Evolutionary conservation across 73 alveolate species (phyloP).

Genomic region (Stentor roeselii): DNA sequence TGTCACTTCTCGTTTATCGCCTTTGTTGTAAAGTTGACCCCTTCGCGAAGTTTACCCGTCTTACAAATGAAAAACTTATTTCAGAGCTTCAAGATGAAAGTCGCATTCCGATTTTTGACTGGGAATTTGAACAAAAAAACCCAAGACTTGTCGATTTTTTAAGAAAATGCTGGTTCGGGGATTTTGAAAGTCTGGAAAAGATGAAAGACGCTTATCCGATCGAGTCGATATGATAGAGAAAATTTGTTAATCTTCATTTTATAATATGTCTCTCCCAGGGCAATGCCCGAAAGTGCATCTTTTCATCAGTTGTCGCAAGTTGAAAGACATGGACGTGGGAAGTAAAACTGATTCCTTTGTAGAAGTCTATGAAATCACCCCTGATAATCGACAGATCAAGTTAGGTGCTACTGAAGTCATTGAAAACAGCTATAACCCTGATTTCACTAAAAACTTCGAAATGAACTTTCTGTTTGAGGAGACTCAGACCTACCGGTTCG

Average conservation of each 20-base stretch:
- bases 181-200: neutral
- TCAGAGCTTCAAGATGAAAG: neutral
- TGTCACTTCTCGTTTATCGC: neutral
- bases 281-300: slow-evolving; percentile 38
- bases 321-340: slow-evolving; percentile 57
- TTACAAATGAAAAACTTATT: neutral
- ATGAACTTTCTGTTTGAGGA: slow-evolving; percentile 77
- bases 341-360: slow-evolving; percentile 65
- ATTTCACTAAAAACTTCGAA: slow-evolving; percentile 50
- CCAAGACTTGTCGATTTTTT: neutral
- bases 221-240: neutral
- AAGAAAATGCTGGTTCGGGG: neutral
- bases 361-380: slow-evolving; percentile 26
- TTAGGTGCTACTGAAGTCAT: slow-evolving; percentile 66
- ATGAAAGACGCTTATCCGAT: neutral
- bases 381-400: slow-evolving; percentile 31
- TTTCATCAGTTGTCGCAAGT: slow-evolving; percentile 51
- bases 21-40: neutral
- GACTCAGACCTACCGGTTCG: slow-evolving; percentile 58
- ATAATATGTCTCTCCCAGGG: neutral
- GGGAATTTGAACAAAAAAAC: neutral
- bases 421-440: slow-evolving; percentile 65
- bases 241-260: neutral
- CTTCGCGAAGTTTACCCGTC: neutral
- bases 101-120: neutral